These are phyloP conservation scores for Magnusiomyces suaveolens DNA, from an alignment of 1,139 yeast species.

Conservation along the genomic window DNA sequence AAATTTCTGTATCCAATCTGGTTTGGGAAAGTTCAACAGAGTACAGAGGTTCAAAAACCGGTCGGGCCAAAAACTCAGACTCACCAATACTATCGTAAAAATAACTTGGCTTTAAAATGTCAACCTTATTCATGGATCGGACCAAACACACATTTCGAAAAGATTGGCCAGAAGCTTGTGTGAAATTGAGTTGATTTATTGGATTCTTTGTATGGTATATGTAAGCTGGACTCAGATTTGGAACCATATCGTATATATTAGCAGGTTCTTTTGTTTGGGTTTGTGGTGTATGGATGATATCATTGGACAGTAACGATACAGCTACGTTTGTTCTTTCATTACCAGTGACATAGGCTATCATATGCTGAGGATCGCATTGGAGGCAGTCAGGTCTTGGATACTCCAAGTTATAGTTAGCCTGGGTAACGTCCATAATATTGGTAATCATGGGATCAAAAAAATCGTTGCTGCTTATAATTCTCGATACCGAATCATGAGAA, in stretches of 20 bases:
- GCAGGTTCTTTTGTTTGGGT: background rate
- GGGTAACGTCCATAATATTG: background rate
- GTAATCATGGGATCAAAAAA: background rate
- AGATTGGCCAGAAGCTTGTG: background rate
- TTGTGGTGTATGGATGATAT: background rate
- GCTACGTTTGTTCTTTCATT: conserved; percentile 2
- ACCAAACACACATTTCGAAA: background rate
- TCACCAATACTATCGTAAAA: background rate
- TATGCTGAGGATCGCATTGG: background rate
- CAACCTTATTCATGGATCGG: background rate
- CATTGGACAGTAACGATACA: background rate
- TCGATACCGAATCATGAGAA: background rate
- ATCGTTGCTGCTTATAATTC: background rate
- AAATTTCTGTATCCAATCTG: background rate
- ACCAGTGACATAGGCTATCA: conserved; percentile 2
- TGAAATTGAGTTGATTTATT: background rate
- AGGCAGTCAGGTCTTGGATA: background rate
- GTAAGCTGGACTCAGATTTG: background rate
- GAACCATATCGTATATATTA: background rate
- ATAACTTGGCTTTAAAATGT: background rate
- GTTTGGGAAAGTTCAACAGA: background rate
- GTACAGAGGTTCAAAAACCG: background rate
- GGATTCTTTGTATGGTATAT: conserved; percentile 2
- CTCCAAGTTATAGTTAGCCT: background rate
- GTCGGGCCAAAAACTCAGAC: background rate